phyloP scores from a whole-genome alignment of 805 yeast genomes.

The Candida endomychidarum region DNA sequence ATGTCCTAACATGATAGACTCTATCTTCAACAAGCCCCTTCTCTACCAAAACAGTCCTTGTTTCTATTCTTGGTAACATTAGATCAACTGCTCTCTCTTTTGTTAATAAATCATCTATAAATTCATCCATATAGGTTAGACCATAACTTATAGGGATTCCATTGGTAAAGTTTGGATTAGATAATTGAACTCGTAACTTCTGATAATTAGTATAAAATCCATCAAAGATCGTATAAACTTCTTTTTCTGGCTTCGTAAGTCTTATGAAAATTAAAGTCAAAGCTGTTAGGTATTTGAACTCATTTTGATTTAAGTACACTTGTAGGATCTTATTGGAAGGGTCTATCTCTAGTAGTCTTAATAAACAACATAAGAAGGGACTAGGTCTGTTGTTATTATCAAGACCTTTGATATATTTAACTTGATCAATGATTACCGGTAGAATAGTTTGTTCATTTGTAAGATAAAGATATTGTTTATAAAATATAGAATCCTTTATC shows the following conservation, averaged over 20 bases:
- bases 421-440: slow-evolving; percentile 32
- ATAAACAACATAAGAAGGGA: slow-evolving; percentile 72
- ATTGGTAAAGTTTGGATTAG: slow-evolving; percentile 22
- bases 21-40: slow-evolving; percentile 41
- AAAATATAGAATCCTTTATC: slow-evolving; percentile 43
- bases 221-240: slow-evolving; percentile 53
- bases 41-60: slow-evolving; percentile 42
- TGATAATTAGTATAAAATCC: slow-evolving; percentile 64
- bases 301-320: slow-evolving; percentile 53
- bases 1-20: slow-evolving; percentile 26
- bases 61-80: slow-evolving; percentile 62
- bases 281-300: slow-evolving; percentile 75
- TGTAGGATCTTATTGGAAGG: slow-evolving; percentile 61
- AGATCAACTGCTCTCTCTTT: slow-evolving; percentile 68
- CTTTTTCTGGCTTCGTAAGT: slow-evolving; percentile 34
- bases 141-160: slow-evolving; percentile 36
- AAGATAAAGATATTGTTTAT: slow-evolving; percentile 40
- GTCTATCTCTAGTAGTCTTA: slow-evolving; percentile 73
- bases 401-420: slow-evolving; percentile 57
- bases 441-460: slow-evolving; percentile 43
- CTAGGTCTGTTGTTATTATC: slow-evolving; percentile 59
- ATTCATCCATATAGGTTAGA: slow-evolving; percentile 64
- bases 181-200: slow-evolving; percentile 50
- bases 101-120: slow-evolving; percentile 59
- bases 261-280: slow-evolving; percentile 67